Evolutionary conservation across 2,329 filamentous ascomycete species (phyloP).

Genomic region (Alternaria alternata): DNA sequence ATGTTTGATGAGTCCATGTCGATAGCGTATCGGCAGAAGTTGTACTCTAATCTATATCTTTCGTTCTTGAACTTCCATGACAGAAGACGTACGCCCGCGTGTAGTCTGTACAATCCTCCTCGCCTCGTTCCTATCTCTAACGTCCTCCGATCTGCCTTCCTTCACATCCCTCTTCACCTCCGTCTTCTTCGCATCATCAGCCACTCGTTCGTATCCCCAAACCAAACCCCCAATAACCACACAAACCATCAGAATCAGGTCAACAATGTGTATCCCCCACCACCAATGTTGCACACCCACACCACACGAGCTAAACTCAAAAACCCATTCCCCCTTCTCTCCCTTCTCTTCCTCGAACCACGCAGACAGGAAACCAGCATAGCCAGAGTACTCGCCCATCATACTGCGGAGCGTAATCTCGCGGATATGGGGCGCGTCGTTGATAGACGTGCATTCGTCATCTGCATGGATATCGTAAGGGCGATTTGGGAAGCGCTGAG

Average conservation of each 20-base stretch:
- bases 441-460: slow-evolving; percentile 25
- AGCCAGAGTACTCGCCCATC: slow-evolving; percentile 97
- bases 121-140: neutral
- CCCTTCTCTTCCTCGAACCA: slow-evolving; percentile 80
- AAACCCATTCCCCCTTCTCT: slow-evolving; percentile 83
- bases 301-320: slow-evolving; percentile 79
- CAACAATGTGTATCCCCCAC: slow-evolving; percentile 79
- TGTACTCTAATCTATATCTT: slow-evolving; percentile 1
- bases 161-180: neutral
- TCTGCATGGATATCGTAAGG: slow-evolving; percentile 48
- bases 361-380: slow-evolving; percentile 83
- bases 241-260: slow-evolving; percentile 14
- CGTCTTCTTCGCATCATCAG: neutral
- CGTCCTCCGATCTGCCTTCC: neutral
- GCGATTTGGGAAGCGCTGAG: slow-evolving; percentile 29
- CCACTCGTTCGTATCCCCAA: neutral
- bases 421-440: slow-evolving; percentile 67
- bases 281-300: slow-evolving; percentile 89
- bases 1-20: neutral
- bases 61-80: slow-evolving; percentile 1
- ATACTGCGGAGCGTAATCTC: slow-evolving; percentile 96
- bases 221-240: neutral
- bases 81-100: neutral
- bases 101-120: neutral
- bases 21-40: neutral